Conservation (phyloP, 352 stramenopile genomes). For the Peronospora farinosa region DNA sequence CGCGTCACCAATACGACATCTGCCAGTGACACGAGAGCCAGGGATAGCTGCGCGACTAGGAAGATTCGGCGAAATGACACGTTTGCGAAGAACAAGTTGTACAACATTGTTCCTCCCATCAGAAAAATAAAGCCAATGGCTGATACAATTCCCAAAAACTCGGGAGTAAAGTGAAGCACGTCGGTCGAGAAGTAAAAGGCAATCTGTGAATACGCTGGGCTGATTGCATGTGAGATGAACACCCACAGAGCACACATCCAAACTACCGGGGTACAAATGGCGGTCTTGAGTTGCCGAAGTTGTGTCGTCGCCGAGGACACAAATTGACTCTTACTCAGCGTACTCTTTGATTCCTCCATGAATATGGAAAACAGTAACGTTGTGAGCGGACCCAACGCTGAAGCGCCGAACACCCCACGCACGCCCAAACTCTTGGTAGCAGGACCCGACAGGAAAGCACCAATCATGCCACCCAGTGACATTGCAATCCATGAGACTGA, state of each 20-base stretch:
- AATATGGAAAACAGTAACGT: slow-evolving; percentile 84
- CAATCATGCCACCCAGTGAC: slow-evolving; percentile 88
- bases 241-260: slow-evolving; percentile 94
- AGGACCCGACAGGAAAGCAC: slow-evolving; percentile 88
- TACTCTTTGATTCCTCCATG: slow-evolving; percentile 79
- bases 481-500: slow-evolving; percentile 92
- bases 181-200: slow-evolving; percentile 95
- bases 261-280: slow-evolving; percentile 84
- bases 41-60: slow-evolving; percentile 73
- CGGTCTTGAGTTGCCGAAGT: slow-evolving; percentile 58
- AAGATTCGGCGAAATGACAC: slow-evolving; percentile 92
- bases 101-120: slow-evolving; percentile 71
- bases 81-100: slow-evolving; percentile 85
- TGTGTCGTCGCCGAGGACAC: slow-evolving; percentile 47
- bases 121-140: slow-evolving; percentile 77
- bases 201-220: slow-evolving; percentile 90
- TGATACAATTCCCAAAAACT: slow-evolving; percentile 90
- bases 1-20: slow-evolving; percentile 89
- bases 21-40: slow-evolving; percentile 63
- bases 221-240: slow-evolving; percentile 91
- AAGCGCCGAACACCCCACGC: slow-evolving; percentile 89
- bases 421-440: slow-evolving; percentile 86
- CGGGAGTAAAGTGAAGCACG: slow-evolving; percentile 90
- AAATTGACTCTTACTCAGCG: slow-evolving; percentile 40
- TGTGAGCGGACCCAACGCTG: slow-evolving; percentile 83